phyloP scores from a whole-genome alignment of 1,284 basidiomycete species.

The Ustilago loliicola region DNA sequence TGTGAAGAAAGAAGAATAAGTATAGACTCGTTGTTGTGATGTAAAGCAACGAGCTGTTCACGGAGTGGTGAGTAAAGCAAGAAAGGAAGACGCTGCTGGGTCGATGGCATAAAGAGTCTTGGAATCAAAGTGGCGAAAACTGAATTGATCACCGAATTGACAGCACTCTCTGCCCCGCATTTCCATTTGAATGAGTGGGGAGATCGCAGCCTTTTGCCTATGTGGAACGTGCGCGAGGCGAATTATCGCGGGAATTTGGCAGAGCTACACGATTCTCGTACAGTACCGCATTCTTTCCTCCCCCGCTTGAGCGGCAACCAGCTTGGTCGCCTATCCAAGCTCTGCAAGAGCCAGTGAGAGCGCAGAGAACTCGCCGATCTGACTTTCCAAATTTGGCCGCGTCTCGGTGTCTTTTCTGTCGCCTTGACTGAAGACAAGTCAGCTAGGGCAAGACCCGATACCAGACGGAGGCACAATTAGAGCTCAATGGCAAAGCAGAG shows the following conservation, averaged over 20 bases:
- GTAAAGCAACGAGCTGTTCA: background rate
- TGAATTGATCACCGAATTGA: no score
- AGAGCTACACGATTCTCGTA: no score
- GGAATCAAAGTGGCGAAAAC: background rate
- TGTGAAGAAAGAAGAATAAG: background rate
- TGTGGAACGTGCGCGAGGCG: no score
- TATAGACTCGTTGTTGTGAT: background rate
- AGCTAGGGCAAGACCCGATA: background rate
- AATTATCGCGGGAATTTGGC: no score
- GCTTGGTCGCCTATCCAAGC: no score
- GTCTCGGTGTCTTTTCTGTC: slow-evolving; percentile 31
- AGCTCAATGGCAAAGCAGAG: background rate
- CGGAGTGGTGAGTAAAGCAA: background rate
- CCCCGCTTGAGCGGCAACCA: no score
- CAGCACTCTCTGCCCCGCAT: no score
- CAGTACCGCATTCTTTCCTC: no score
- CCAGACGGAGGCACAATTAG: background rate
- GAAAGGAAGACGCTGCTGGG: background rate
- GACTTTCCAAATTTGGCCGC: slow-evolving; percentile 15
- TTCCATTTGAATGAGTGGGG: no score
- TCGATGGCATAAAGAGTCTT: background rate
- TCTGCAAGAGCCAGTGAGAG: slow-evolving; percentile 33
- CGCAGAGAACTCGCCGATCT: slow-evolving; percentile 26
- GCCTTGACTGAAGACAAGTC: background rate
- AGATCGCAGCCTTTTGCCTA: no score